phyloP scores from a whole-genome alignment of 768 basidiomycete genomes.

The Mycena epipterygia region DNA sequence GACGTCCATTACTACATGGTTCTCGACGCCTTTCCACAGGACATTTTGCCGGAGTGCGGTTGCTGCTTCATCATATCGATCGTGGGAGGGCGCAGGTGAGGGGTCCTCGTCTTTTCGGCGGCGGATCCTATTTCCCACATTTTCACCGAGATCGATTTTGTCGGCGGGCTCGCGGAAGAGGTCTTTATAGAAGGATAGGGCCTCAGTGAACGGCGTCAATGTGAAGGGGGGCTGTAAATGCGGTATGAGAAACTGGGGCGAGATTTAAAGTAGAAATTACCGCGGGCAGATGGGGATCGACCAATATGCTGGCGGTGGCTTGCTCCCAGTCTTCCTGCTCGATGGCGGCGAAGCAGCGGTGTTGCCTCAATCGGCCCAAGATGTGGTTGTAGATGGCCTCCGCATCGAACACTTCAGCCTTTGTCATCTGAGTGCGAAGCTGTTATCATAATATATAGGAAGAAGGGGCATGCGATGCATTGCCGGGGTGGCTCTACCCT shows the following conservation, averaged over 20 bases:
- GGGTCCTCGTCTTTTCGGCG: not conserved
- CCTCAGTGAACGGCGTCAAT: not conserved
- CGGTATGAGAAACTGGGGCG: conserved; percentile 1
- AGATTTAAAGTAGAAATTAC: conserved; percentile 4
- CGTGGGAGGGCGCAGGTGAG: not conserved
- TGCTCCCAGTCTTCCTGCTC: not conserved
- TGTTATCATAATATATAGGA: not conserved
- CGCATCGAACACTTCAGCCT: not conserved
- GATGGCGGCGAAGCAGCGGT: not conserved
- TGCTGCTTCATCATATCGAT: not conserved
- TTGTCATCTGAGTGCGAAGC: not conserved
- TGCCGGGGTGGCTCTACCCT: too few relatives aligned
- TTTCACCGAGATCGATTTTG: not conserved
- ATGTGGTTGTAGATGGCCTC: not conserved
- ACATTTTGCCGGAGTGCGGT: not conserved
- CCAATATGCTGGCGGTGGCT: not conserved
- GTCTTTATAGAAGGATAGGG: not conserved
- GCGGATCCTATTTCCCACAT: not conserved
- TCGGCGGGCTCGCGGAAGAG: not conserved
- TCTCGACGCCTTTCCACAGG: not conserved
- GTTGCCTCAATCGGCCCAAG: not conserved
- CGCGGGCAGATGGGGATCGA: not conserved
- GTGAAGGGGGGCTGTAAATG: not conserved
- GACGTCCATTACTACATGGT: conserved; percentile 1
- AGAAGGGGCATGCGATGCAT: too few relatives aligned